Base-by-base conservation (phyloP, 352 stramenopile species). In the Globisporangium cylindrosporum region DNA sequence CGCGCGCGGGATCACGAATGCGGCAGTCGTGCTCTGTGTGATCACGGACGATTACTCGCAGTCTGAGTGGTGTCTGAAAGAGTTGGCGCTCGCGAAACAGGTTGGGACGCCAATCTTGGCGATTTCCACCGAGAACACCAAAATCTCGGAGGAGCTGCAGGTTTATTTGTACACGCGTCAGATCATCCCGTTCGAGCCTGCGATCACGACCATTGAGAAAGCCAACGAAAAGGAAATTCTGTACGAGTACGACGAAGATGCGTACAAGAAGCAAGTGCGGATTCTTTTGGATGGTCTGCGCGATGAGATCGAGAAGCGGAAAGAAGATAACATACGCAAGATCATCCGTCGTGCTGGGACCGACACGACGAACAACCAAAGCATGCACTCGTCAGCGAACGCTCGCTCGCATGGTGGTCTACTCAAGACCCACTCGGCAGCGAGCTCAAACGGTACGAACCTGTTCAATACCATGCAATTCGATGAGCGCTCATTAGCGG, bases 131-230 rank as follows among this genome's bases (percentile, higher is more conserved):
- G 86, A 94, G 59, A 70, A 86, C 49, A 73, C 83, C 0, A 73
- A 79, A 20, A 88, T 94, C 38, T 92, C 85, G 0, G 86, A 94
- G 71, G 86, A 94, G n/a, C 67, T 94, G 10, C 86, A 94, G 53
- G 86, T 94, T 46, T 94, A 94, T 59, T 65, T 94, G 69, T 94
- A 94, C 71, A 93, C 86, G 8, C 73, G 86, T 4, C 86, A 94
- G 67, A 89, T 92, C 51, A 81, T 94, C 14, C 86, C 86, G 8
- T 94, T 94, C 62, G 84, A 94, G 57, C 70, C 69, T 4, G 82
- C 84, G 5, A 93, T 94, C 64, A 78, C 76, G 29, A 74, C 65
- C 2, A 64, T 91, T 22, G 68, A 92, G 27, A 71, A 80, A 2
- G 62, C 80, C 0, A 81, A 71, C 41, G 72, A 73, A 70, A 73